Evolutionary conservation across 352 stramenopile species (phyloP).

Genomic region (Paralagenidium karlingii): DNA sequence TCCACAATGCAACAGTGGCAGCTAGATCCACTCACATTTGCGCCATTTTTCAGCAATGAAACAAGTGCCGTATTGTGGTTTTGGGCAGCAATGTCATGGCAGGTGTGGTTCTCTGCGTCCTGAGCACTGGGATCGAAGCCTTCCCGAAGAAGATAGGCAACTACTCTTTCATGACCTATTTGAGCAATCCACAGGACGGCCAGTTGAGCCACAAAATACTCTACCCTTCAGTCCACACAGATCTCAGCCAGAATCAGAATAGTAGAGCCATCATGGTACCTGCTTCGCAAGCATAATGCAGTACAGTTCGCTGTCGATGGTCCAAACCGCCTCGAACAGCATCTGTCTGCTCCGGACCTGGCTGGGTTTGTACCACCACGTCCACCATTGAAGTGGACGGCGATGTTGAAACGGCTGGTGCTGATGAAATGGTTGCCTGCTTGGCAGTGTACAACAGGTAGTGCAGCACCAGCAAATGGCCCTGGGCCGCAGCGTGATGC

Average conservation of each 20-base stretch:
- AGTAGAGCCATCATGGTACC: constrained; percentile 8
- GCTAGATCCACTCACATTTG: too few relatives aligned
- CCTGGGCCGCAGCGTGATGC: constrained; percentile 53
- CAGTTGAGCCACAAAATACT: too few relatives aligned
- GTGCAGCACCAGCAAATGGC: constrained; percentile 64
- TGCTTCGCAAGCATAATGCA: constrained; percentile 43
- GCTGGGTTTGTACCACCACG: too few relatives aligned
- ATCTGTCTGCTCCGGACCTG: too few relatives aligned
- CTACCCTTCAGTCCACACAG: neutral
- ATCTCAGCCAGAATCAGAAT: neutral
- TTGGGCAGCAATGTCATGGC: constrained; percentile 31
- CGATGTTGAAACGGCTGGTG: neutral
- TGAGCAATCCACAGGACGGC: too few relatives aligned
- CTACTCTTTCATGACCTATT: constrained; percentile 48
- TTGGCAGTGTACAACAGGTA: constrained; percentile 23
- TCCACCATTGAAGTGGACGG: too few relatives aligned
- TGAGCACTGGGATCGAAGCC: constrained; percentile 34
- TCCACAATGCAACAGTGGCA: too few relatives aligned
- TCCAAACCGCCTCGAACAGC: too few relatives aligned
- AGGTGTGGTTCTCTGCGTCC: constrained; percentile 27
- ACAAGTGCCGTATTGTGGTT: too few relatives aligned
- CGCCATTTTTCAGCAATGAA: too few relatives aligned
- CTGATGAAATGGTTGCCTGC: too few relatives aligned
- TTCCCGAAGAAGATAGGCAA: constrained; percentile 47
- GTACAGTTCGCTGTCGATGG: constrained; percentile 19